These are phyloP conservation scores for Ganoderma lingzhi DNA, from an alignment of 1,284 basidiomycete genomes.

Conservation along the genomic window DNA sequence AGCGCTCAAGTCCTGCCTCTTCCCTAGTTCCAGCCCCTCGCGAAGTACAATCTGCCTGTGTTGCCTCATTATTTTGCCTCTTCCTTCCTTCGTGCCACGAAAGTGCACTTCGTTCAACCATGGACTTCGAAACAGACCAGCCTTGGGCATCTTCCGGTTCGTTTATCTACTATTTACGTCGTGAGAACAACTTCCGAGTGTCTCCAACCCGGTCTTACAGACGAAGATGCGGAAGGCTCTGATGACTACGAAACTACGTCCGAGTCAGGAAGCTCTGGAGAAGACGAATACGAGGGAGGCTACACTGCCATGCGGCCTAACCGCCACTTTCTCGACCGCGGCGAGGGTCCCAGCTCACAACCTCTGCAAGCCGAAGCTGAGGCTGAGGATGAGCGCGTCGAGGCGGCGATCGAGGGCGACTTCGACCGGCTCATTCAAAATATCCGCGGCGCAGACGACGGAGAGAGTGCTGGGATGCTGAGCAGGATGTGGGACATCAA, in stretches of 20 bases:
- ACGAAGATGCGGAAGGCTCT: conserved; percentile 28
- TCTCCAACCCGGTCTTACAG: conserved; percentile 1
- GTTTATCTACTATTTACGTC: neutral
- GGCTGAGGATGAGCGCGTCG: conserved; percentile 27
- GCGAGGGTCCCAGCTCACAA: neutral
- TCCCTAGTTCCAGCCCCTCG: too few species aligned
- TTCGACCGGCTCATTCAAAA: conserved; percentile 64
- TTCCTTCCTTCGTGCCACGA: neutral
- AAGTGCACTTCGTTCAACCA: neutral
- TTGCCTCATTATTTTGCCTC: neutral
- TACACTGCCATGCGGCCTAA: neutral
- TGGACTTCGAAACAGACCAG: neutral
- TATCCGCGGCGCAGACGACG: conserved; percentile 62
- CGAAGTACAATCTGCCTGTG: too few species aligned
- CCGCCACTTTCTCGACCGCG: neutral
- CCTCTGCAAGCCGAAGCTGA: conserved; percentile 21
- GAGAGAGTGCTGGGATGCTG: conserved; percentile 54
- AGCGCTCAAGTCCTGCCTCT: too few species aligned
- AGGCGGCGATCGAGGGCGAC: conserved; percentile 43
- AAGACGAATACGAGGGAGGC: conserved; percentile 7
- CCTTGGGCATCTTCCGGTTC: neutral
- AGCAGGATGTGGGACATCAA: conserved; percentile 75
- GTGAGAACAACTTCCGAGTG: neutral
- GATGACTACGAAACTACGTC: conserved; percentile 23
- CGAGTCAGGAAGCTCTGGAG: conserved; percentile 14